Base-by-base conservation (phyloP, 306 rosid species). In the Sesbania bispinosa region DNA sequence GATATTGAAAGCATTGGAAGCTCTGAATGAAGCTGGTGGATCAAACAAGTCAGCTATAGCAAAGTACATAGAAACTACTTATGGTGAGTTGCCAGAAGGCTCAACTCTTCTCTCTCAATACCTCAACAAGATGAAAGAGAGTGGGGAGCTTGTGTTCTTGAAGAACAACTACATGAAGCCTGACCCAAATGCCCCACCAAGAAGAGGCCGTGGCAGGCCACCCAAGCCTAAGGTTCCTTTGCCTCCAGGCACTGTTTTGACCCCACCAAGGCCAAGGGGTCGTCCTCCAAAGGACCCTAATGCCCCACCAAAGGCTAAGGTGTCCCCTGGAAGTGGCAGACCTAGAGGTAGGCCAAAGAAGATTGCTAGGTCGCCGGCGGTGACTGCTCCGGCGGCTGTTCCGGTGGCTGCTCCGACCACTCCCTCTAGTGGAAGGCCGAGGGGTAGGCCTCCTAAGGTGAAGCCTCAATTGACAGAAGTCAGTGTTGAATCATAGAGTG, bases 341-440 rank as follows among this genome's bases (percentile, higher is more conserved):
- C 88, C 87, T 0, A 82, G 96, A 55, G 96, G 96, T 20, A 83
- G 96, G 23, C 96, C 92, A 0, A 85, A 86, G 86, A 89, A 89
- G 72, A 75, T 87, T 76, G 82, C 86, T 1, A 53, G 63, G n/a
- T n/a, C n/a, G 54, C 48, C 86, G 3, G 76, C 26, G 0, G 21
- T n/a, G 10, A 1, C 70, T n/a, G n/a, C n/a, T n/a, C n/a, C n/a
- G n/a, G n/a, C n/a, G n/a, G n/a, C n/a, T n/a, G n/a, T n/a, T n/a
- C n/a, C n/a, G n/a, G n/a, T n/a, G n/a, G n/a, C n/a, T n/a, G n/a
- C n/a, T n/a, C n/a, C n/a, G n/a, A 0, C 7, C 83, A 0, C 13
- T 0, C 7, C 14, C 1, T n/a, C 81, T 2, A 18, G 33, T 1
- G 35, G 79, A 14, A 80, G 78, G 78, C 92, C 89, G 0, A 82